Conservation (phyloP, 371 early-diverging fungal species). For the Rhizopus microsporus region DNA sequence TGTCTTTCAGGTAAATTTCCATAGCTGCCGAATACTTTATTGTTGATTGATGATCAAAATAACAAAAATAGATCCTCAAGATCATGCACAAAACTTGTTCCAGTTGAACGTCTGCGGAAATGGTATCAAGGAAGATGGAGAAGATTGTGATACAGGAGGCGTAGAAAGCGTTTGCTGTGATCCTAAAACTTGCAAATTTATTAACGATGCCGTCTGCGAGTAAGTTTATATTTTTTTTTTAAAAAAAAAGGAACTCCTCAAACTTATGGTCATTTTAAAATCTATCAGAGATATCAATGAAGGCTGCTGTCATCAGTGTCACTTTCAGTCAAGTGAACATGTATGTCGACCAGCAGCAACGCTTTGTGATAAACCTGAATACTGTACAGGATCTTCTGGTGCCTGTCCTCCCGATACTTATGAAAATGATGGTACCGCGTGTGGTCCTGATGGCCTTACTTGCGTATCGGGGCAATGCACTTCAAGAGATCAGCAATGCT, state of each 20-base stretch:
- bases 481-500: constrained; percentile 82
- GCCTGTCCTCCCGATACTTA: constrained; percentile 78
- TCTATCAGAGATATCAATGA: constrained; percentile 73
- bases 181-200: constrained; percentile 78
- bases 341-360: constrained; percentile 78
- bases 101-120: constrained; percentile 84
- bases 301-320: constrained; percentile 81
- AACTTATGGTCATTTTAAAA: background rate
- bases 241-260: background rate
- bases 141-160: constrained; percentile 94
- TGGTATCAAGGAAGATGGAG: constrained; percentile 87
- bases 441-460: constrained; percentile 50
- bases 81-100: constrained; percentile 31
- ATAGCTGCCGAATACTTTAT: constrained; percentile 9
- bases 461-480: constrained; percentile 94
- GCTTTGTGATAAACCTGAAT: constrained; percentile 82
- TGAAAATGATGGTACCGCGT: constrained; percentile 67
- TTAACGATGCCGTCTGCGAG: constrained; percentile 75
- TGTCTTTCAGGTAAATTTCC: constrained; percentile 57
- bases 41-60: background rate
- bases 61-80: constrained; percentile 40
- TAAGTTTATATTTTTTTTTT: constrained; percentile 24
- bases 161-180: constrained; percentile 83
- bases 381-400: constrained; percentile 74
- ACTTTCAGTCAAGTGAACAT: constrained; percentile 56